These are phyloP conservation scores for Sphagnum tenellum DNA, from an alignment of 225 moss, liverwort and hornwort genomes.

Conservation along the genomic window DNA sequence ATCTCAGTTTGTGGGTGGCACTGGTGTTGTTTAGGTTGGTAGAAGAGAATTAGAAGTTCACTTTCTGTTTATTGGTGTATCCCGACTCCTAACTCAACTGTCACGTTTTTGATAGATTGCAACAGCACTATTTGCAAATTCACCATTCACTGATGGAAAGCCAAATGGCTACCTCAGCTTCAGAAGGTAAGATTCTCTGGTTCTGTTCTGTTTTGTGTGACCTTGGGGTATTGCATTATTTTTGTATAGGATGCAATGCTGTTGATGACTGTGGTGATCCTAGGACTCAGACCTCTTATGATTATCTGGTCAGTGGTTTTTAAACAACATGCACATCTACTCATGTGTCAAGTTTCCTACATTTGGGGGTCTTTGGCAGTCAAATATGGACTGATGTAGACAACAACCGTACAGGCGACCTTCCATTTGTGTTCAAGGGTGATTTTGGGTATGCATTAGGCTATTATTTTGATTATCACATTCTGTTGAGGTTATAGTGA, in stretches of 20 bases:
- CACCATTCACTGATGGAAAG: constrained; percentile 88
- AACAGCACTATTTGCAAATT: constrained; percentile 93
- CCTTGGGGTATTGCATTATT: neutral
- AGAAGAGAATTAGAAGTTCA: too few relatives aligned
- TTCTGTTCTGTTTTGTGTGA: neutral
- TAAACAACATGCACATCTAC: too few relatives aligned
- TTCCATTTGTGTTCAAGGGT: constrained; percentile 84
- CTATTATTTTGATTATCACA: too few relatives aligned
- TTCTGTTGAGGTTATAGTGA: too few relatives aligned
- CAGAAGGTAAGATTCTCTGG: constrained; percentile 51
- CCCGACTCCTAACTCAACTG: too few relatives aligned
- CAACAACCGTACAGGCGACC: constrained; percentile 78
- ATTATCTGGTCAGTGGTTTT: too few relatives aligned
- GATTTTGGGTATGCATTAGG: constrained; percentile 63
- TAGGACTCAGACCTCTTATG: too few relatives aligned
- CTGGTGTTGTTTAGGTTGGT: too few relatives aligned
- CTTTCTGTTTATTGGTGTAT: too few relatives aligned
- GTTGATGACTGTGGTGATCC: too few relatives aligned
- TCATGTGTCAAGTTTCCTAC: too few relatives aligned
- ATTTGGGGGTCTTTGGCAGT: constrained; percentile 29
- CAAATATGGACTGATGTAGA: constrained; percentile 93
- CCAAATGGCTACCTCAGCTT: constrained; percentile 91
- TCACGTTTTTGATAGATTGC: constrained; percentile 55
- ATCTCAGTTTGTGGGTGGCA: too few relatives aligned
- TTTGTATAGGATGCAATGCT: neutral